Base-by-base conservation (phyloP, 805 yeast species). In the Starmerella vitae region DNA sequence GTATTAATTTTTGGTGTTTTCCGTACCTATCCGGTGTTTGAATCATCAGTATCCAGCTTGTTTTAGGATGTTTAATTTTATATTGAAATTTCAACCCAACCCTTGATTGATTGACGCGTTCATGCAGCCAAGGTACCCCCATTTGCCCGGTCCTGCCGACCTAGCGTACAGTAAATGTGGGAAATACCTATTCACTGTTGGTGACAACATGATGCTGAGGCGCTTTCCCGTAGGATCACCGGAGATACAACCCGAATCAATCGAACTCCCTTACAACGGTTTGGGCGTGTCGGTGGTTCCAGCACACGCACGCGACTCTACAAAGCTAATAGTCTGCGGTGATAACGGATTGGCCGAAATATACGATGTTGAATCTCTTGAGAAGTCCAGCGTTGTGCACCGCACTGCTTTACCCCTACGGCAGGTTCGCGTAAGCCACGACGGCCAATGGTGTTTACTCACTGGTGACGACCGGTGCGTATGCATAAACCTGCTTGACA, bases 301-400 rank as follows among this genome's bases (percentile, higher is more conserved):
- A 10, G n/a, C 8, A 6, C 4, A 17, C 5, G 26, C 34, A 10
- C 6, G 7, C 25, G 44, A 24, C 13, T 32, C 25, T 7, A 25
- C 37, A 6, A 46, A 48, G n/a, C 51, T 69, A 38, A 70, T 60
- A 5, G 58, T 67, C 37, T 62, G 66, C 43, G 60, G 68, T 13
- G 66, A 64, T 26, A 68, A 66, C 50, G 73, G 73, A 4, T 41
- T 51, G 4, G 60, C 55, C 4, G 47, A 43, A 18, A 34, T 61
- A 34, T 60, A 46, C 41, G 50, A 54, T 19, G 30, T 54, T n/a
- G 61, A 55, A 14, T 21, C 33, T 17, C 20, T 34, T 13, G 33
- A 13, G 5, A 37, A 34, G n/a, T 39, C 31, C 14, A 46, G 50
- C 12, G 31, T 51, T 15, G 32, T 60, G 17, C 36, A 46, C 17